Base-by-base conservation (phyloP, 2,329 filamentous ascomycete genomes). In the Ceratocystis diversiconidia region DNA sequence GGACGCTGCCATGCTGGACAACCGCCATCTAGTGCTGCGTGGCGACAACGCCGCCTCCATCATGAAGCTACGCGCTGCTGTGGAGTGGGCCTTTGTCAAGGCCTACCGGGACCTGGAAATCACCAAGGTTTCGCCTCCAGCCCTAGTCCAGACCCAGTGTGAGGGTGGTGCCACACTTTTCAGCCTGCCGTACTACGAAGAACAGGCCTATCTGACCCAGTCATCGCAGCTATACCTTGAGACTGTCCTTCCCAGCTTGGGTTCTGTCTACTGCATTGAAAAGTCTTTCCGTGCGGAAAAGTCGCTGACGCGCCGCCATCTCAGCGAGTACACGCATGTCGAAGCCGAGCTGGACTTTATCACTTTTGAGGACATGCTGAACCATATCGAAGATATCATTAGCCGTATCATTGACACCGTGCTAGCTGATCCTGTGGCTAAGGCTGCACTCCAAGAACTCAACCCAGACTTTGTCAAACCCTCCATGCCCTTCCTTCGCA, bases 261-360 rank as follows among this genome's bases (percentile, higher is more conserved):
- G 94, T 71, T 90, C 96, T 74, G 91, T 96, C 64, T 99, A 95
- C 82, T 97, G 92, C 74, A 92, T 99, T 72, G 92, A 96, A 76
- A 96, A 96, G 76, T 97, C 92, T 1, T 99, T 99, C 86, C 92
- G 94, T 68, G 94, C 94, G 15, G 94, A 99, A 77, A 96, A 96
- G 79, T 92, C 88, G 5, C 81, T 97, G 66, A 99, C 94, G 62
- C 88, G 94, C 68, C 89, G 94, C 72, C 94, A 99, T 75, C 78
- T 99, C 72, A 89, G 90, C 61, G 94, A 99, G 77, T 99, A 96
- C 79, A 95, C 92, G 1, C 94, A 99, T 78, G 84, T 99, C 70
- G 94, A 99, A 78, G 92, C 87, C 67, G 94, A 99, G 76, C 82
- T 99, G 68, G 94, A 97, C 79, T 97, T 94, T 74, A 95, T 99